Evolutionary conservation across 441 rosid species (phyloP).

Genomic region (Populus tomentosa): DNA sequence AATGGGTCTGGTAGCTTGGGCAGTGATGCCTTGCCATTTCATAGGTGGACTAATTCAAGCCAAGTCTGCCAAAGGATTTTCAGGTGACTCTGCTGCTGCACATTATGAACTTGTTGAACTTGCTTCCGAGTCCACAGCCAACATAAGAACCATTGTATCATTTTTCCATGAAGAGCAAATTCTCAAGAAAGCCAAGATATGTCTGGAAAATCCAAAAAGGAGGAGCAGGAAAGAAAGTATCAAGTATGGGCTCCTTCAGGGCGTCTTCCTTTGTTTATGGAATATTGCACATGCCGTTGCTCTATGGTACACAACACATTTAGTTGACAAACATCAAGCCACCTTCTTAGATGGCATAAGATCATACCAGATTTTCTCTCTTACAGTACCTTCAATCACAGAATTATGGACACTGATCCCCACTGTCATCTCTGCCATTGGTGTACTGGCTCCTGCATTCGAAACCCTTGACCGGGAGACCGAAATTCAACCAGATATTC

Average conservation of each 20-base stretch:
- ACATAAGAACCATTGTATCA: conserved; percentile 60
- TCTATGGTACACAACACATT: conserved; percentile 41
- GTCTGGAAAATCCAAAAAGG: conserved; percentile 37
- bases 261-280: conserved; percentile 63
- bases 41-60: conserved; percentile 72
- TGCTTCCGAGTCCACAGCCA: conserved; percentile 52
- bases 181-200: conserved; percentile 34
- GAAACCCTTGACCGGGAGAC: conserved; percentile 52
- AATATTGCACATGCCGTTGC: conserved; percentile 81
- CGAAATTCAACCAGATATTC: conserved; percentile 43
- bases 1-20: conserved; percentile 75
- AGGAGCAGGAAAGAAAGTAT: conserved; percentile 36
- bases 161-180: conserved; percentile 61
- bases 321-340: conserved; percentile 39
- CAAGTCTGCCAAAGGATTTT: conserved; percentile 62
- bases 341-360: conserved; percentile 44
- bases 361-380: conserved; percentile 70
- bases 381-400: conserved; percentile 70
- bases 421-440: conserved; percentile 50
- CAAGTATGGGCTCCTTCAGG: conserved; percentile 62
- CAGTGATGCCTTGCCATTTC: conserved; percentile 90
- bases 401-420: conserved; percentile 69
- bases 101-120: conserved; percentile 45
- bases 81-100: conserved; percentile 53
- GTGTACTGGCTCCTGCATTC: conserved; percentile 48